Evolutionary conservation across 176 grass and related monocot genomes (phyloP).

Genomic region (Raddia guianensis): DNA sequence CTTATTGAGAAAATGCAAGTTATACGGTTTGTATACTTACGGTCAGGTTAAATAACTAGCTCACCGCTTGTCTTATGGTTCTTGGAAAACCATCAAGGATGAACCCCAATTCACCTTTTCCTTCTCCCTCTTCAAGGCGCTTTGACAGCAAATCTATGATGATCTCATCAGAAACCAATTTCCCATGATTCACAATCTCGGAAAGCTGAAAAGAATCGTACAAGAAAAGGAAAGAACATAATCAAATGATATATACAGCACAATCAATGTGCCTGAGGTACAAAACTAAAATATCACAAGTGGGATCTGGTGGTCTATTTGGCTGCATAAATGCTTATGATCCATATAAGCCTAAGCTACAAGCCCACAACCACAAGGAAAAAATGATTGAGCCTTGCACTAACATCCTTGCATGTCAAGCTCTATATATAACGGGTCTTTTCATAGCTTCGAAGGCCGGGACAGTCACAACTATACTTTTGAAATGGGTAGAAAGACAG

Average conservation of each 20-base stretch:
- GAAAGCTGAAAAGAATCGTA: constrained; percentile 62
- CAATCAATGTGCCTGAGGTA: background rate
- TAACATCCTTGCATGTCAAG: too few relatives aligned
- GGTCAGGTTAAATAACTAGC: constrained; percentile 57
- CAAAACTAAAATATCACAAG: background rate
- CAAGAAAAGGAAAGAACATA: background rate
- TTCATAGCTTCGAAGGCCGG: too few relatives aligned
- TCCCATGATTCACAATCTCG: constrained; percentile 87
- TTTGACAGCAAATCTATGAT: constrained; percentile 89
- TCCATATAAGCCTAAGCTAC: background rate
- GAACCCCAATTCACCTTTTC: constrained; percentile 86
- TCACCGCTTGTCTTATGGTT: constrained; percentile 98
- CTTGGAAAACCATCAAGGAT: constrained; percentile 97
- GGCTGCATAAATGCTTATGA: background rate
- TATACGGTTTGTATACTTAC: constrained; percentile 53
- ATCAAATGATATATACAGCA: background rate
- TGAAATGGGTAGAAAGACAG: too few relatives aligned
- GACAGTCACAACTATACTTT: too few relatives aligned
- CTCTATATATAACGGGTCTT: too few relatives aligned
- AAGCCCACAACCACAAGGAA: background rate
- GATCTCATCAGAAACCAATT: constrained; percentile 87
- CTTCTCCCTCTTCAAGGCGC: constrained; percentile 67
- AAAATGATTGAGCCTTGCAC: background rate
- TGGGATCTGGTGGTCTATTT: background rate
- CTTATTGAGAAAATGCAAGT: constrained; percentile 29